Evolutionary conservation across 768 basidiomycete genomes (phyloP), one percentile per base, ranked within the genome.

Genomic region (Boletus pseudopeckii): DNA sequence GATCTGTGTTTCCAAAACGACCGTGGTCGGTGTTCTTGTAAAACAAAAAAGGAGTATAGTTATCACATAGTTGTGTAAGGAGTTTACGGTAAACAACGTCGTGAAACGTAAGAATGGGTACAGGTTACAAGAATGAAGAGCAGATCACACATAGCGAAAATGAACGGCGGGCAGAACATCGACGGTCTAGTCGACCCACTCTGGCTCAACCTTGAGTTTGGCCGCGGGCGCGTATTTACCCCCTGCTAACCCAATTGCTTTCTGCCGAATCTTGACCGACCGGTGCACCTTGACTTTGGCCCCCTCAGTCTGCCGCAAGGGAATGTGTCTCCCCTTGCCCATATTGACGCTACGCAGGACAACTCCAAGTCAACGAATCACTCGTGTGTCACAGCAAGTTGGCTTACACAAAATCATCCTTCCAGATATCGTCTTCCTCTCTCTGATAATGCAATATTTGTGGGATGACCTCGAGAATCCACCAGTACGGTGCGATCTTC

Each of bases 381-480:
- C 18, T 26, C 41, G 5, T 1, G 9, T 30, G 7, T 22, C 13
- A 45, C 7, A 11, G 5, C 3, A 28, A 28, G 4, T 10, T 14
- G 14, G 46, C 69, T 42, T 52, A 70, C 69, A 56, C 60, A n/a
- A 59, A 22, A 2, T 53, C 15, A 1, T 44, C 5, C 1, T 36
- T 6, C 65, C 67, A 70, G 0, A 4, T 9, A 24, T 60, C 39
- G 22, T 67, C 60, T 3, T 61, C 46, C 39, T 69, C 63, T 18
- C 57, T 51, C 42, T 72, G 71, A 53, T 56, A 70, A 33, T 52
- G 67, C 50, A 61, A 18, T 45, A 41, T 57, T 55, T 66, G 71
- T 1, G 81, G 84, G 14, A 83, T 40, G 26, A 74, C 49, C 66
- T 90, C 88, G 30, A 90, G 69, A 20, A 83, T 57, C 88, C 88